Evolutionary conservation across 129 eudicot genomes (phyloP).

Genomic region (Deinandra increscens): DNA sequence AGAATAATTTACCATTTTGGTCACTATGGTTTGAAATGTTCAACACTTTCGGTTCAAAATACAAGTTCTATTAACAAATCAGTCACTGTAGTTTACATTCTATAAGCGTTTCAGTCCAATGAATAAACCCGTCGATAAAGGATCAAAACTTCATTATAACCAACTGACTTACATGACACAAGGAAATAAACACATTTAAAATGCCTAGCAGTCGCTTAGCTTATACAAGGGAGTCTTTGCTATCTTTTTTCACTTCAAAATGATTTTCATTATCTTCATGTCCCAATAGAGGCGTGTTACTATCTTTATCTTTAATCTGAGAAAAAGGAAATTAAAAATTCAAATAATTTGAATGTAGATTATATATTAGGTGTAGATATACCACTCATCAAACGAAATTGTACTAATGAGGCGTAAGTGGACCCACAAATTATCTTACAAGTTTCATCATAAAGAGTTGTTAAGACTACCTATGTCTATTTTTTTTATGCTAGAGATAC

Average conservation of each 20-base stretch:
- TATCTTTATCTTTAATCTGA: slow-evolving; percentile 71
- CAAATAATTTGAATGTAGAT: background rate
- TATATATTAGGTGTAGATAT: background rate
- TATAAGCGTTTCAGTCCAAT: too few relatives aligned
- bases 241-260: slow-evolving; percentile 45
- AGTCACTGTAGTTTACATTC: too few relatives aligned
- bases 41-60: too few relatives aligned
- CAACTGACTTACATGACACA: slow-evolving; percentile 27
- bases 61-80: too few relatives aligned
- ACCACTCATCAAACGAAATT: background rate
- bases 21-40: too few relatives aligned
- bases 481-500: too few relatives aligned
- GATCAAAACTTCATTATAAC: slow-evolving; percentile 34
- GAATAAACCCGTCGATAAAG: background rate
- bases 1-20: too few relatives aligned
- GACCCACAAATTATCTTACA: too few relatives aligned
- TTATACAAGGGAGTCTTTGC: slow-evolving; percentile 67
- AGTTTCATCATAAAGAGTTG: too few relatives aligned
- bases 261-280: slow-evolving; percentile 53
- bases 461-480: too few relatives aligned
- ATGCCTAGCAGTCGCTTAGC: slow-evolving; percentile 27
- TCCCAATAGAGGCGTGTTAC: slow-evolving; percentile 49
- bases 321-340: background rate
- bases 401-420: too few relatives aligned
- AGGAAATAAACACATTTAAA: slow-evolving; percentile 21